Conservation (phyloP, 2,329 filamentous ascomycete genomes). For the Aureobasidium sp. region DNA sequence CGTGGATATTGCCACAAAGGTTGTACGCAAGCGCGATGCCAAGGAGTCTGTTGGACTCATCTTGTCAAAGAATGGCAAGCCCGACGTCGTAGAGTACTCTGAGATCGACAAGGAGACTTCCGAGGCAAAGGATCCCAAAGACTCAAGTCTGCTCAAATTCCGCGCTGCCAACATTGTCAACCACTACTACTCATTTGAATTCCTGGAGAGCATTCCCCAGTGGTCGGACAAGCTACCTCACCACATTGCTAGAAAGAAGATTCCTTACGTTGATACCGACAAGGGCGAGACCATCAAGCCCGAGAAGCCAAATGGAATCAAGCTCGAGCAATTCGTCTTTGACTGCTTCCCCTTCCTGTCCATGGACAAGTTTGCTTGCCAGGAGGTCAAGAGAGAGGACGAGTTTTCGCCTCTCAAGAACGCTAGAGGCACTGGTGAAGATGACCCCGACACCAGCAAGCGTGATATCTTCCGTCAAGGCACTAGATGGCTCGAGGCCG, state of each 20-base stretch:
- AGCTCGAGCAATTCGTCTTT: constrained; percentile 98
- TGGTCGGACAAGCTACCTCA: constrained; percentile 85
- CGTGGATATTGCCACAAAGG: constrained; percentile 96
- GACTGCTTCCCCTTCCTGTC: constrained; percentile 90
- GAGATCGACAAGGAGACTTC: constrained; percentile 89
- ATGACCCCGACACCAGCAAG: constrained; percentile 90
- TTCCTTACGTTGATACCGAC: constrained; percentile 64
- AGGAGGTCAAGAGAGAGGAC: constrained; percentile 94
- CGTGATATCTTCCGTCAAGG: constrained; percentile 86
- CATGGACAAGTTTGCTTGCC: constrained; percentile 83
- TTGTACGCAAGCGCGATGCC: constrained; percentile 96
- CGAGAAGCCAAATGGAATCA: constrained; percentile 93
- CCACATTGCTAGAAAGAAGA: constrained; percentile 98
- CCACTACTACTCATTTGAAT: constrained; percentile 96
- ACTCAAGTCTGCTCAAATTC: constrained; percentile 81
- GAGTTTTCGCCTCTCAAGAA: constrained; percentile 99
- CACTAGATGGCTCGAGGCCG: constrained; percentile 72
- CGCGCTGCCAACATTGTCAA: constrained; percentile 98
- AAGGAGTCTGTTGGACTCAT: constrained; percentile 95
- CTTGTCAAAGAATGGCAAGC: constrained; percentile 87
- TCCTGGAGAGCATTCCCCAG: constrained; percentile 81
- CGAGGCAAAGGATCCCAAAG: constrained; percentile 76
- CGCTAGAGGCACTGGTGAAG: constrained; percentile 72
- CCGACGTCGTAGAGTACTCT: constrained; percentile 96
- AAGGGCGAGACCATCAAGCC: constrained; percentile 80